Percentiles rank a stretch among this genome's conserved stretches.
phyloP scores from a whole-genome alignment of 2,329 filamentous ascomycete species.

The Xylaria sp. region DNA sequence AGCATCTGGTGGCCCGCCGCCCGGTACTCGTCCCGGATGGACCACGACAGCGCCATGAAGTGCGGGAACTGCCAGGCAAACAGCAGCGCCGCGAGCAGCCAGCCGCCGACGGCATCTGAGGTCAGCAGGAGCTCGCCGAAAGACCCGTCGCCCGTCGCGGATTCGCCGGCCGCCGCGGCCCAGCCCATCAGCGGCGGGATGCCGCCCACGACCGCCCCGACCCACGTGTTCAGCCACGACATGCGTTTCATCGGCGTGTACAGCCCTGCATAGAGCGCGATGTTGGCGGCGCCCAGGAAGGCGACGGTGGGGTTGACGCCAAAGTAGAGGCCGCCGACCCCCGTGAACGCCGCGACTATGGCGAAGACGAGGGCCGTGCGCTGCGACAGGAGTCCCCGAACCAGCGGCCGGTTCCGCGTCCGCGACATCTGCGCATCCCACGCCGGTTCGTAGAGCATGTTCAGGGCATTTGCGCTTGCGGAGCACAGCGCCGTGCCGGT shows the following conservation, averaged over 20 bases:
- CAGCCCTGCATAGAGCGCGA: constrained; percentile 83
- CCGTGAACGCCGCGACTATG: constrained; percentile 67
- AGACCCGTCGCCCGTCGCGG: constrained; percentile 72
- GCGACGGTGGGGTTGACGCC: constrained; percentile 95
- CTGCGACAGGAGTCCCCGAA: constrained; percentile 74
- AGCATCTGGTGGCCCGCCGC: constrained; percentile 72
- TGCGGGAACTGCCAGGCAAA: constrained; percentile 99
- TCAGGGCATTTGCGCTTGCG: constrained; percentile 91
- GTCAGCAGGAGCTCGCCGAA: constrained; percentile 79
- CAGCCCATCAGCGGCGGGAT: constrained; percentile 98
- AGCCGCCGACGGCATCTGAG: constrained; percentile 72
- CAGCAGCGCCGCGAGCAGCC: constrained; percentile 81
- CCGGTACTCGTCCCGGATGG: constrained; percentile 87
- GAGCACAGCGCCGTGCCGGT: constrained; percentile 84
- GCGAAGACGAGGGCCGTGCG: constrained; percentile 79
- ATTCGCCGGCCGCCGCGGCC: constrained; percentile 90
- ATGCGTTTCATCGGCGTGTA: constrained; percentile 94
- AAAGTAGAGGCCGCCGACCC: constrained; percentile 75
- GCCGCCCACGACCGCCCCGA: constrained; percentile 87
- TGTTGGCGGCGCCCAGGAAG: constrained; percentile 81
- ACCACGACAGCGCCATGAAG: constrained; percentile 92
- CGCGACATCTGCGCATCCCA: constrained; percentile 92
- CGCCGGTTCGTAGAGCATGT: constrained; percentile 93
- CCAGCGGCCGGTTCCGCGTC: constrained; percentile 88
- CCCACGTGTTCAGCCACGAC: constrained; percentile 89